Conservation (phyloP, 176 grass and related monocot genomes). For the Ensete glaucum region DNA sequence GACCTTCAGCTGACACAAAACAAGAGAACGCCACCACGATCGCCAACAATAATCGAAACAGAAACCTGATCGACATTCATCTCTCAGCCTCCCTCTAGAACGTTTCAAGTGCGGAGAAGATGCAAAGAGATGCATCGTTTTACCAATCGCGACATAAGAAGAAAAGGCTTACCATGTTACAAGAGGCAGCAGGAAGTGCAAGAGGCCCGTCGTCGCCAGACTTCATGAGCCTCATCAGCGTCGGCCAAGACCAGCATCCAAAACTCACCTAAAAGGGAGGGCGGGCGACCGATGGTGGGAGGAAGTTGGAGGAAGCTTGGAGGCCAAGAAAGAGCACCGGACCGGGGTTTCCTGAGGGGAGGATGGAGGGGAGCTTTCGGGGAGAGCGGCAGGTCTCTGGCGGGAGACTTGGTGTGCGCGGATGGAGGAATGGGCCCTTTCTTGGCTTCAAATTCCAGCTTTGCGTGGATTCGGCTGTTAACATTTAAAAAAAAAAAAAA, state of each 20-base stretch:
- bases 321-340: not conserved
- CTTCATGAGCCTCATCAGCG: not conserved
- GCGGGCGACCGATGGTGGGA: not conserved
- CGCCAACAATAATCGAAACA: not conserved
- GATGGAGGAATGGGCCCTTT: not conserved
- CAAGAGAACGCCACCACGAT: not conserved
- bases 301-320: not conserved
- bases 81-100: no score
- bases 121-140: no score
- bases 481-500: no score
- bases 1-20: not conserved
- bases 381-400: not conserved
- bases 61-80: no score
- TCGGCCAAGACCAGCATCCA: not conserved
- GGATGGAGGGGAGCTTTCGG: conserved; percentile 18
- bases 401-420: not conserved
- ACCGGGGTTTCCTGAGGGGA: not conserved
- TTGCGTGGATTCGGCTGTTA: not conserved
- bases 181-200: not conserved
- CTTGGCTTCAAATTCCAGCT: conserved; percentile 8
- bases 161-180: not conserved
- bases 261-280: not conserved
- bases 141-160: no score
- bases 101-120: no score
- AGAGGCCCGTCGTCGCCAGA: not conserved